A percentile compares a stretch with the other conserved stretches of the same genome.
phyloP scores from a whole-genome alignment of 2,329 filamentous ascomycete species.

The Dactylellina cionopaga region DNA sequence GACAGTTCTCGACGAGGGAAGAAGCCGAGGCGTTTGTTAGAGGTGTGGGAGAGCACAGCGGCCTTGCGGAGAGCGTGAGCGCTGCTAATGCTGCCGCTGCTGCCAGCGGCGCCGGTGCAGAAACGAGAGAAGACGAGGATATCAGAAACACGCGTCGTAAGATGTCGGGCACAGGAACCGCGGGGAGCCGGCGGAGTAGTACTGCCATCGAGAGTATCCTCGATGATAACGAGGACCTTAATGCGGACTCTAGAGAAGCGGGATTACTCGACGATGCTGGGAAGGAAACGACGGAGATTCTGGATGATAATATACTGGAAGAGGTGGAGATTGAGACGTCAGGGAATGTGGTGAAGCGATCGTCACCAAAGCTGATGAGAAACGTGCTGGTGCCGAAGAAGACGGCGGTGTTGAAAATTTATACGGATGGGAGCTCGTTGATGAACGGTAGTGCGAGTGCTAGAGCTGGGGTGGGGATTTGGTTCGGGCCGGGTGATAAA shows the following conservation, averaged over 20 bases:
- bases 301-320: slow-evolving; percentile 50
- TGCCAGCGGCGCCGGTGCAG: slow-evolving; percentile 54
- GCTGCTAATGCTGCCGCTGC: slow-evolving; percentile 50
- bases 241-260: slow-evolving; percentile 39
- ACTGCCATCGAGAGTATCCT: slow-evolving; percentile 51
- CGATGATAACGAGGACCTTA: slow-evolving; percentile 42
- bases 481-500: slow-evolving; percentile 68
- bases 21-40: slow-evolving; percentile 78
- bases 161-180: slow-evolving; percentile 58
- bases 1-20: slow-evolving; percentile 62
- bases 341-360: slow-evolving; percentile 46
- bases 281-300: slow-evolving; percentile 50
- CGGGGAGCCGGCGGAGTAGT: slow-evolving; percentile 42
- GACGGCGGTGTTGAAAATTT: slow-evolving; percentile 63
- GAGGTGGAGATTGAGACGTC: slow-evolving; percentile 51
- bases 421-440: slow-evolving; percentile 72
- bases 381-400: slow-evolving; percentile 53
- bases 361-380: slow-evolving; percentile 53
- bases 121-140: slow-evolving; percentile 61
- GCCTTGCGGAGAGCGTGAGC: slow-evolving; percentile 58
- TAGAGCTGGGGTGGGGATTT: slow-evolving; percentile 72
- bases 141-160: slow-evolving; percentile 68
- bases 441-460: slow-evolving; percentile 69
- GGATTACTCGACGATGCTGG: slow-evolving; percentile 42
- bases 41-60: slow-evolving; percentile 59